Conservation (phyloP, 2,329 filamentous ascomycete genomes). For the Amphichorda felina region DNA sequence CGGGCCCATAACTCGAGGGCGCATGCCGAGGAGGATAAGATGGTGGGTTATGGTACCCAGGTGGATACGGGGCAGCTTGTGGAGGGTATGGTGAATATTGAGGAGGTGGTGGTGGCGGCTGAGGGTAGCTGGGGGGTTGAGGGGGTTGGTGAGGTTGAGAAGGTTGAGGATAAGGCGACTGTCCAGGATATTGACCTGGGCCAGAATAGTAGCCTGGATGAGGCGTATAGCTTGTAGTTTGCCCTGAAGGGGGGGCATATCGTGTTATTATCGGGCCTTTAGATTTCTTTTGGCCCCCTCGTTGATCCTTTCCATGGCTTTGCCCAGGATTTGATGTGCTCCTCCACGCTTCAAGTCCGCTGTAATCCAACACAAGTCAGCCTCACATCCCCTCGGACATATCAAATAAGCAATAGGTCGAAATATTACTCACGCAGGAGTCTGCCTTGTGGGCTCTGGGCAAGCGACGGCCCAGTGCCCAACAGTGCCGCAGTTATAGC, state of each 20-base stretch:
- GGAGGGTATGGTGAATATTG: background rate
- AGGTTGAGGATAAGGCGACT: slow-evolving; percentile 2
- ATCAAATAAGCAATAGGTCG: background rate
- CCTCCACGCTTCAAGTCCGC: slow-evolving; percentile 24
- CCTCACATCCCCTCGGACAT: background rate
- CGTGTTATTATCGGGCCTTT: slow-evolving; percentile 9
- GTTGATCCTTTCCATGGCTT: slow-evolving; percentile 12
- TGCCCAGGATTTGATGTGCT: slow-evolving; percentile 13
- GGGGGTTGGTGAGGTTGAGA: slow-evolving; percentile 1
- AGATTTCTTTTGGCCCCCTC: slow-evolving; percentile 15
- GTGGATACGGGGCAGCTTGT: background rate
- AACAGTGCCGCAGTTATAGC: slow-evolving; percentile 40
- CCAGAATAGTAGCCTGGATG: slow-evolving; percentile 3
- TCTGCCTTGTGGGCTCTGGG: slow-evolving; percentile 33
- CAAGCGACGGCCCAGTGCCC: slow-evolving; percentile 43
- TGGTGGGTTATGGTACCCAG: slow-evolving; percentile 1
- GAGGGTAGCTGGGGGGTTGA: background rate
- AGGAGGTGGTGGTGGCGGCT: slow-evolving; percentile 1
- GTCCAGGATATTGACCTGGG: slow-evolving; percentile 1
- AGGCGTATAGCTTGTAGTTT: slow-evolving; percentile 2
- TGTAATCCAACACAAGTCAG: slow-evolving; percentile 5
- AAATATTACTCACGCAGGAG: slow-evolving; percentile 34
- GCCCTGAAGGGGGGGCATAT: slow-evolving; percentile 7
- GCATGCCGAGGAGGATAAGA: background rate
- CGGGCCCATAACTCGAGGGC: background rate